These are phyloP conservation scores for Chamaecyparis obtusa DNA, from an alignment of 75 land plant species.

Conservation along the genomic window DNA sequence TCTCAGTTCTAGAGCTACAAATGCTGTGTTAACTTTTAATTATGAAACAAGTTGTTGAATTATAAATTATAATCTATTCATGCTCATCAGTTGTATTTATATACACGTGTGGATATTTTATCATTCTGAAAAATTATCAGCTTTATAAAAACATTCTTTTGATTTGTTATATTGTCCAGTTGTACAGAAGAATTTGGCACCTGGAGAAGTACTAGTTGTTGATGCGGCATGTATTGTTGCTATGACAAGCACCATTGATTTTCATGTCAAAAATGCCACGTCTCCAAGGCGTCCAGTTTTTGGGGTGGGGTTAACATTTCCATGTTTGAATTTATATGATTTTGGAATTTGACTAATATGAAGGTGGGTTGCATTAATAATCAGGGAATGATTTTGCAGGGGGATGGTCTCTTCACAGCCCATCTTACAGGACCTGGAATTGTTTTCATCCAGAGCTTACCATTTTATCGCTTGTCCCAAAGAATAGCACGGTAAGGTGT, in stretches of 20 bases:
- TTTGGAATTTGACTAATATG: neutral
- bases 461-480: slow-evolving; percentile 72
- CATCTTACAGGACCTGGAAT: slow-evolving; percentile 87
- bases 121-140: neutral
- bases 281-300: slow-evolving; percentile 64
- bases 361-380: neutral
- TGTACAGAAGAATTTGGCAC: slow-evolving; percentile 76
- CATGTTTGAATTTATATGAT: neutral
- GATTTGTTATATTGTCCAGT: slow-evolving; percentile 36
- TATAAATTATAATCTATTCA: neutral
- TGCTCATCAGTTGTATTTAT: neutral
- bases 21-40: neutral
- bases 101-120: neutral
- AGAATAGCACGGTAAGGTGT: slow-evolving; percentile 70
- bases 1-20: neutral
- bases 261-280: slow-evolving; percentile 53
- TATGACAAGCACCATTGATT: slow-evolving; percentile 48
- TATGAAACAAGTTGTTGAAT: neutral
- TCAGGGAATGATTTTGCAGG: slow-evolving; percentile 35
- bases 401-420: slow-evolving; percentile 54
- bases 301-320: slow-evolving; percentile 48
- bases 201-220: slow-evolving; percentile 80
- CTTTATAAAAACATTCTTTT: neutral
- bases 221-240: slow-evolving; percentile 80
- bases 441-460: slow-evolving; percentile 92